Percentiles rank a stretch among this genome's conserved stretches.
Evolutionary conservation across 1,284 basidiomycete species (phyloP).

Genomic region (Blastosporella zonata): DNA sequence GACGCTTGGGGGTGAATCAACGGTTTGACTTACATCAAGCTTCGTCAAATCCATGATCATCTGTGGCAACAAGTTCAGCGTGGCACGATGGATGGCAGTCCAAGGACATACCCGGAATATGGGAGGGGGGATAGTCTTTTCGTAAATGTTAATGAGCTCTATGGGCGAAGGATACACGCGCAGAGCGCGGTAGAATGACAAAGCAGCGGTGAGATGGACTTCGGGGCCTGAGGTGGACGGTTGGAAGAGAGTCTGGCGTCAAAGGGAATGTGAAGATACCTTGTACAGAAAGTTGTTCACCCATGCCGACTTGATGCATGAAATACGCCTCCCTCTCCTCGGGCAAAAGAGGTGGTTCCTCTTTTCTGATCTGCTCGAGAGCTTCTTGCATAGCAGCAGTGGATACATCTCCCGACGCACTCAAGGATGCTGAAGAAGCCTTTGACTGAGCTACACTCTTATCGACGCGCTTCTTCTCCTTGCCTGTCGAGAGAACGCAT

Average conservation of each 20-base stretch:
- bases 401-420: constrained; percentile 28
- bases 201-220: constrained; percentile 77
- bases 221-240: constrained; percentile 55
- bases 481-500: constrained; percentile 49
- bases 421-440: constrained; percentile 34
- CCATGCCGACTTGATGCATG: constrained; percentile 84
- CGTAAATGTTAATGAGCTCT: constrained; percentile 90
- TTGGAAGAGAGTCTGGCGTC: neutral
- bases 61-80: constrained; percentile 29
- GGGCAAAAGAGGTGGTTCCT: constrained; percentile 63
- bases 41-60: constrained; percentile 88
- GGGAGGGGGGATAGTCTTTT: constrained; percentile 85
- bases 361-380: constrained; percentile 59
- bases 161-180: constrained; percentile 93
- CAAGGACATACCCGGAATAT: constrained; percentile 69
- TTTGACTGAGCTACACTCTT: constrained; percentile 73
- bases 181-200: constrained; percentile 91
- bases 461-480: constrained; percentile 86
- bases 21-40: constrained; percentile 85
- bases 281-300: constrained; percentile 80
- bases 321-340: constrained; percentile 87
- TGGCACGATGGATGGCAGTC: neutral
- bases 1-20: constrained; percentile 30
- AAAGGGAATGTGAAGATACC: constrained; percentile 42
- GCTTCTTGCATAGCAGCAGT: constrained; percentile 58